These are phyloP conservation scores for Plasmopara halstedii DNA, from an alignment of 352 stramenopile species.

Conservation along the genomic window DNA sequence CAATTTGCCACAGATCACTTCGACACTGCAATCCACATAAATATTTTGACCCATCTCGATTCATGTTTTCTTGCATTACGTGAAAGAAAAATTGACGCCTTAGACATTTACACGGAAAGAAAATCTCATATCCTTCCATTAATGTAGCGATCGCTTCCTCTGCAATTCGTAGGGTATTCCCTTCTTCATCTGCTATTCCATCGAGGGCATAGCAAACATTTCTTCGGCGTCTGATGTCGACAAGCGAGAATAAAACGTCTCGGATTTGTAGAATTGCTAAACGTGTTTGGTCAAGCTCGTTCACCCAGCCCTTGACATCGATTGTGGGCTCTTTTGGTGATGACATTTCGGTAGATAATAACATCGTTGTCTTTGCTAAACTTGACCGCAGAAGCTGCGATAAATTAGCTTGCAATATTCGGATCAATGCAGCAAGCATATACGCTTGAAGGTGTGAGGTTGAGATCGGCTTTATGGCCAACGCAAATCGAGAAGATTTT, in stretches of 20 bases:
- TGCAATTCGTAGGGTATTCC: conserved; percentile 20
- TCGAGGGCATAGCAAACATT: conserved; percentile 17
- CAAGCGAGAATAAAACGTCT: conserved; percentile 20
- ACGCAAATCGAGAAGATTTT: conserved; percentile 6
- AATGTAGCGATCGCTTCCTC: conserved; percentile 49
- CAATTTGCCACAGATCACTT: conserved; percentile 15
- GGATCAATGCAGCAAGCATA: conserved; percentile 54
- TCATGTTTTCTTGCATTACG: conserved; percentile 15
- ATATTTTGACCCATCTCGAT: neutral
- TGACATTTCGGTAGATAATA: conserved; percentile 2
- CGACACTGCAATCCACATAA: conserved; percentile 13
- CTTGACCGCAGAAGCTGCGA: conserved; percentile 55
- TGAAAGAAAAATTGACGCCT: conserved; percentile 55
- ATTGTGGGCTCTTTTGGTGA: neutral
- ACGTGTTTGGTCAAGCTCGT: conserved; percentile 13
- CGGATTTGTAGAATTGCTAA: conserved; percentile 25
- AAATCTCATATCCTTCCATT: conserved; percentile 81
- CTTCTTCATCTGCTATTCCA: conserved; percentile 7
- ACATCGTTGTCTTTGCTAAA: conserved; percentile 30
- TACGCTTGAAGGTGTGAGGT: conserved; percentile 45
- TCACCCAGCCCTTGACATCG: conserved; percentile 3
- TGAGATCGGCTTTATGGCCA: neutral
- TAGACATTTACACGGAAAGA: conserved; percentile 75
- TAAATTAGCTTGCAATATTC: conserved; percentile 73
- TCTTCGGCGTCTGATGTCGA: conserved; percentile 27